Conservation (phyloP, 495 filamentous ascomycete genomes). For the Xylaria longipes region DNA sequence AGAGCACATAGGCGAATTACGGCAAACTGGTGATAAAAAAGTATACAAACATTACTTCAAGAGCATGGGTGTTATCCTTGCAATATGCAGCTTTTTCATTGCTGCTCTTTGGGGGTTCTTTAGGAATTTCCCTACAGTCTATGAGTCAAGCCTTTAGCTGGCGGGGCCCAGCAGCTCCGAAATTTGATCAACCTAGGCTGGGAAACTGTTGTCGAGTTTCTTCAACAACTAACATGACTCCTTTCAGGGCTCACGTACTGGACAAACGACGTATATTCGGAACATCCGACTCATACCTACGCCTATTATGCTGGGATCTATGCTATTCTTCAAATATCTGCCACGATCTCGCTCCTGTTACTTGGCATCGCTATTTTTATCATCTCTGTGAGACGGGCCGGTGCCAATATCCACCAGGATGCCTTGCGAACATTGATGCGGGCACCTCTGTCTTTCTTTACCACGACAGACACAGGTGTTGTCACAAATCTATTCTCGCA, state of each 20-base stretch:
- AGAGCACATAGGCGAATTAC: not conserved
- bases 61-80: constrained; percentile 35
- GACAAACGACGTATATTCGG: constrained; percentile 39
- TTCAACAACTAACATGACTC: too few relatives aligned
- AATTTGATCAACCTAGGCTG: too few relatives aligned
- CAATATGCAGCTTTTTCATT: constrained; percentile 24
- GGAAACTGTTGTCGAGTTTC: too few relatives aligned
- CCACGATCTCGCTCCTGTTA: constrained; percentile 26
- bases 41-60: constrained; percentile 48
- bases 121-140: constrained; percentile 45
- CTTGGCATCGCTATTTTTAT: constrained; percentile 20
- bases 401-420: constrained; percentile 38
- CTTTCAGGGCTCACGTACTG: constrained; percentile 52
- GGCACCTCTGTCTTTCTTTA: constrained; percentile 46
- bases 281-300: constrained; percentile 34
- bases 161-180: too few relatives aligned
- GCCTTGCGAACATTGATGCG: constrained; percentile 36
- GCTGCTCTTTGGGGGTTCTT: constrained; percentile 42
- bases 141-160: too few relatives aligned
- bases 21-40: constrained; percentile 34
- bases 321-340: constrained; percentile 38
- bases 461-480: constrained; percentile 48
- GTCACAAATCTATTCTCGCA: constrained; percentile 53
- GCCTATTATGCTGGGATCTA: constrained; percentile 47
- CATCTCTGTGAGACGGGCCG: constrained; percentile 11